Evolutionary conservation across 1,284 basidiomycete species (phyloP).

Genomic region (Boletellus deceptivus): DNA sequence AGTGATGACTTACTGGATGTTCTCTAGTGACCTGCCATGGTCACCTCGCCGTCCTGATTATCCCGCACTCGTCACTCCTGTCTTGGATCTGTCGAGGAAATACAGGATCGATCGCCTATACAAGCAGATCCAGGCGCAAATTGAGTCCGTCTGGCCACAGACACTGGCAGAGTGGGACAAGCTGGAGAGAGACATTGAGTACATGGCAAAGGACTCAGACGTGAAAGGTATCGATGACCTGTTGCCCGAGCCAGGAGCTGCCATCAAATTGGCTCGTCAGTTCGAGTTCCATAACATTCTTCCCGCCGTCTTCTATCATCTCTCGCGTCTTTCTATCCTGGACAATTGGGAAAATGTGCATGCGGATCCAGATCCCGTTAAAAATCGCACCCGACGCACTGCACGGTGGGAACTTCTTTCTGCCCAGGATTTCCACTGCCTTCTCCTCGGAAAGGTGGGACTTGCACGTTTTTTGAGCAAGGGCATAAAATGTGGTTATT

Average conservation of each 20-base stretch:
- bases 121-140: conserved; percentile 4
- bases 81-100: conserved; percentile 11
- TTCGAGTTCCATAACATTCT: conserved; percentile 11
- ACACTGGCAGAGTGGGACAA: conserved; percentile 13
- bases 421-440: conserved; percentile 6
- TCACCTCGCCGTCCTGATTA: conserved; percentile 6
- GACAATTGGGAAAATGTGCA: conserved; percentile 14
- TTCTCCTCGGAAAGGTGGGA: conserved; percentile 10
- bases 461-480: background rate
- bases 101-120: conserved; percentile 11
- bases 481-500: too few species aligned
- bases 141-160: conserved; percentile 13
- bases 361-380: background rate
- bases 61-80: conserved; percentile 3
- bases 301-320: conserved; percentile 15
- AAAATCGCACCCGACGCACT: background rate
- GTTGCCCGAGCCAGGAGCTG: conserved; percentile 12
- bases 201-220: background rate
- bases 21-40: conserved; percentile 7
- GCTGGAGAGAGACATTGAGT: conserved; percentile 1
- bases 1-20: background rate
- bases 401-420: conserved; percentile 11
- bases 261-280: conserved; percentile 7
- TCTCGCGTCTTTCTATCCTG: conserved; percentile 12
- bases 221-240: background rate